phyloP scores from a whole-genome alignment of 139 green algal genomes.

The Microglena sp. region DNA sequence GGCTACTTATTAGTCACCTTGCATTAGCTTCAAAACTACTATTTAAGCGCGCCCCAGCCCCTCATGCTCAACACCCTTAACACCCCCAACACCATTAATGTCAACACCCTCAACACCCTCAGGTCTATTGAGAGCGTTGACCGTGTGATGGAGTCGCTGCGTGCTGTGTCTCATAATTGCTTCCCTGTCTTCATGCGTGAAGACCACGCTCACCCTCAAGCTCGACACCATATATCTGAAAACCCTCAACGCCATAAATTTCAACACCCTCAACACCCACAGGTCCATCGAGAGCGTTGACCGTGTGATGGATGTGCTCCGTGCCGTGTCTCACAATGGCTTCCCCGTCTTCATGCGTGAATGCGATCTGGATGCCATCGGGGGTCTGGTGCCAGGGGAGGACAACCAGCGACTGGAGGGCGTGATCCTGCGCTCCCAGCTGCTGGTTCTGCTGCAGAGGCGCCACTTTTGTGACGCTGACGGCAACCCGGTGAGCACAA shows the following conservation, averaged over 20 bases:
- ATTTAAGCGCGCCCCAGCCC: no score
- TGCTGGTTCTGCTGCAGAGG: slow-evolving; percentile 65
- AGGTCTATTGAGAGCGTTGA: slow-evolving; percentile 46
- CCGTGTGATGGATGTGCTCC: slow-evolving; percentile 53
- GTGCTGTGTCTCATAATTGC: slow-evolving; percentile 66
- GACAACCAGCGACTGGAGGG: slow-evolving; percentile 47
- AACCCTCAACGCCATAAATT: no score
- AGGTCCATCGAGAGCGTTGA: slow-evolving; percentile 46
- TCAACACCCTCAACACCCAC: no score
- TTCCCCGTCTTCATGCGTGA: slow-evolving; percentile 68
- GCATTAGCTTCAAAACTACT: no score
- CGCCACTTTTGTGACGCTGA: slow-evolving; percentile 48
- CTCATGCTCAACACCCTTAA: no score
- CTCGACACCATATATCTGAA: no score
- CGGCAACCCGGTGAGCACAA: slow-evolving; percentile 34
- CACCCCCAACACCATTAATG: no score
- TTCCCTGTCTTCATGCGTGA: slow-evolving; percentile 68
- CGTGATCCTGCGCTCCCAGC: slow-evolving; percentile 72
- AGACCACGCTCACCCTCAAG: no score
- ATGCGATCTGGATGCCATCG: neutral
- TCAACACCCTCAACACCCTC: no score
- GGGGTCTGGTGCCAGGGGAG: neutral
- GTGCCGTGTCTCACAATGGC: slow-evolving; percentile 67
- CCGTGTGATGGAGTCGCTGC: slow-evolving; percentile 54
- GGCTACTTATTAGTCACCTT: no score